Evolutionary conservation across 441 rosid species (phyloP).

Genomic region (Jatropha podagrica): DNA sequence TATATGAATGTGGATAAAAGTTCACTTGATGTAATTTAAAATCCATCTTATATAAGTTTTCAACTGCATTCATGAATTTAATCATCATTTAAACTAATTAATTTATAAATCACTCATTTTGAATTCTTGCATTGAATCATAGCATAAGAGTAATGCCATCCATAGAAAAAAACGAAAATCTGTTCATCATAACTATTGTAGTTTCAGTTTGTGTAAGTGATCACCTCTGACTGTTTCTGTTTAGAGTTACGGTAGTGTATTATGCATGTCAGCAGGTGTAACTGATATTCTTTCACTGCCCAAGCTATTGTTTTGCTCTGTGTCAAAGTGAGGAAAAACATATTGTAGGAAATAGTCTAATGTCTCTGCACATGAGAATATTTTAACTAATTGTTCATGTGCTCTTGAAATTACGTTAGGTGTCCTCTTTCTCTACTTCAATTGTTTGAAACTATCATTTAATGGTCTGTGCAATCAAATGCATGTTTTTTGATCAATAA

Average conservation of each 20-base stretch:
- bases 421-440: background rate
- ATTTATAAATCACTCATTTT: background rate
- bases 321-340: background rate
- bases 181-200: too few relatives aligned
- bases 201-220: background rate
- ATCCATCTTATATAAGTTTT: background rate
- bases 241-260: background rate
- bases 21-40: background rate
- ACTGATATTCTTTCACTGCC: background rate
- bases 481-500: too few relatives aligned
- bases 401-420: background rate
- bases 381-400: background rate
- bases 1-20: background rate
- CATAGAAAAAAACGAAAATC: too few relatives aligned
- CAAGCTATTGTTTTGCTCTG: background rate
- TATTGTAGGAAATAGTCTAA: background rate
- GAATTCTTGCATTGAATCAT: background rate
- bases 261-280: background rate
- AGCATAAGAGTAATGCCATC: too few relatives aligned
- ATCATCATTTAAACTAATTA: background rate
- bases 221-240: background rate
- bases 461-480: background rate
- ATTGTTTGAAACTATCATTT: background rate
- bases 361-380: background rate
- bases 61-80: background rate